These are phyloP conservation scores for Halenospora varia DNA, from an alignment of 495 filamentous ascomycete species.

Conservation along the genomic window DNA sequence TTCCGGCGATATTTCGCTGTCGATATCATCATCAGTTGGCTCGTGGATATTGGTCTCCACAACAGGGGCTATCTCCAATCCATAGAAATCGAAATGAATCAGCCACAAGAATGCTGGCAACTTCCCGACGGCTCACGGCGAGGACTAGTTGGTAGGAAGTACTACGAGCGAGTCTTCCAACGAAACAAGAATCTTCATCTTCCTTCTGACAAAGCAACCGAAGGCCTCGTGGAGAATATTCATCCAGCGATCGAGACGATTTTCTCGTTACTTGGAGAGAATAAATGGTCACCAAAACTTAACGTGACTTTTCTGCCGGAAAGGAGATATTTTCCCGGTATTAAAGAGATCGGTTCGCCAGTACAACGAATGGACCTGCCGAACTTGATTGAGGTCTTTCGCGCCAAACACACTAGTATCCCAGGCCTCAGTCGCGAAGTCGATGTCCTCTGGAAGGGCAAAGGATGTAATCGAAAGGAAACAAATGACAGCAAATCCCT, in stretches of 20 bases:
- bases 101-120: neutral
- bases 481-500: no score
- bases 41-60: neutral
- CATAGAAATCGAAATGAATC: neutral
- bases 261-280: neutral
- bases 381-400: no score
- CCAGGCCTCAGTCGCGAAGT: no score
- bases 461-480: no score
- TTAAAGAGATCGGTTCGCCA: no score
- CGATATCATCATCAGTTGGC: neutral
- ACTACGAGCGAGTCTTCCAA: neutral
- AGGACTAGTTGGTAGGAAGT: neutral
- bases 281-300: neutral
- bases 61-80: neutral
- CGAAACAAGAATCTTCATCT: neutral
- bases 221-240: neutral
- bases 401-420: no score
- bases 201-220: neutral
- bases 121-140: neutral
- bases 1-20: neutral
- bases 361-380: no score
- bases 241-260: neutral
- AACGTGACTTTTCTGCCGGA: no score
- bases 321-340: no score
- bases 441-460: no score